phyloP scores from a whole-genome alignment of 2,329 filamentous ascomycete genomes.

The Westerdykella sp. region DNA sequence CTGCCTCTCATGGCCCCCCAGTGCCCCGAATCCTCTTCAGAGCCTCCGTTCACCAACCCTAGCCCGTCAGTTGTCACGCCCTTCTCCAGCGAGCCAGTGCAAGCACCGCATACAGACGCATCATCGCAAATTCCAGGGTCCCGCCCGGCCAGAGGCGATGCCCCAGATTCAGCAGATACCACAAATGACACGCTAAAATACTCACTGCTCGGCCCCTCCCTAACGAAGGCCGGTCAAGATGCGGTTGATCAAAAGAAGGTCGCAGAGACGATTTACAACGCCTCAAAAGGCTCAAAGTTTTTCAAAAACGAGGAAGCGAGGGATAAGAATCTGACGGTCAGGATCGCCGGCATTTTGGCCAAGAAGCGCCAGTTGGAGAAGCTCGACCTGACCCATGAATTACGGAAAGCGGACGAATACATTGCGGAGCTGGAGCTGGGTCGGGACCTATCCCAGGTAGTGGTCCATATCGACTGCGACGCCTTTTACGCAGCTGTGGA shows the following conservation, averaged over 20 bases:
- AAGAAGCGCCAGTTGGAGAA: constrained; percentile 71
- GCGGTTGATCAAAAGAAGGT: constrained; percentile 91
- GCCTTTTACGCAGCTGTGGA: constrained; percentile 97
- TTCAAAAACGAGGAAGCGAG: constrained; percentile 84
- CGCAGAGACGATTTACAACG: constrained; percentile 93
- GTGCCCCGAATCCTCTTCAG: too few species aligned
- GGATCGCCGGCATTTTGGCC: constrained; percentile 72
- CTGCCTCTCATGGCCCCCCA: too few species aligned
- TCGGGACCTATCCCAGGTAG: constrained; percentile 73
- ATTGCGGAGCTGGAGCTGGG: constrained; percentile 71
- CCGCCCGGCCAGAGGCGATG: too few species aligned
- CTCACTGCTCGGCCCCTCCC: constrained; percentile 77
- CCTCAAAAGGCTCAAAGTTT: constrained; percentile 92
- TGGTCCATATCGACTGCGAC: constrained; percentile 94
- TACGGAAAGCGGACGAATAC: constrained; percentile 72
- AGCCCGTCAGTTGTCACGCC: too few species aligned
- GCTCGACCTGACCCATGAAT: constrained; percentile 65
- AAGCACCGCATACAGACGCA: too few species aligned
- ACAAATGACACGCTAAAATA: constrained; percentile 65
- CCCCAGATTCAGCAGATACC: too few species aligned
- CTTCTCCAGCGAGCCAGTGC: too few species aligned
- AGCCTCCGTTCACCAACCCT: too few species aligned
- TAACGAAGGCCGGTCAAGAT: constrained; percentile 91
- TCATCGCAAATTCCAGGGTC: too few species aligned
- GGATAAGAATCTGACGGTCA: constrained; percentile 75